Evolutionary conservation across 192 early-diverging fungal genomes (phyloP).

Genomic region (Funneliformis geosporum): DNA sequence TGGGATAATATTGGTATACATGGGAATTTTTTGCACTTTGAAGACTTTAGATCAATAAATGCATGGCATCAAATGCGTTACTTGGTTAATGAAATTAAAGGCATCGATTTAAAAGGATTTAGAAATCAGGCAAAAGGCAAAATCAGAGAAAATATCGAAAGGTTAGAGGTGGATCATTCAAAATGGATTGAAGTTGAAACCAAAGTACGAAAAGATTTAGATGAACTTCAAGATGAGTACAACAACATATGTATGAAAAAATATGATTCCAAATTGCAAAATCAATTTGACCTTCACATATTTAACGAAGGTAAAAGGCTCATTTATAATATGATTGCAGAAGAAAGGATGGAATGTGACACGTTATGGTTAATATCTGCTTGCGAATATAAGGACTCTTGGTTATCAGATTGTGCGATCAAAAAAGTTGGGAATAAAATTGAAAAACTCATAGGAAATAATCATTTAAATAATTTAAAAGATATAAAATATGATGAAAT

Average conservation of each 20-base stretch:
- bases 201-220: neutral
- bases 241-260: neutral
- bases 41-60: slow-evolving; percentile 3
- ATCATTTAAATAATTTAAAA: neutral
- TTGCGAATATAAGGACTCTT: neutral
- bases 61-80: slow-evolving; percentile 6
- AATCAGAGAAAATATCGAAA: neutral
- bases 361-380: neutral
- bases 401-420: neutral
- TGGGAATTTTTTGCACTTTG: slow-evolving; percentile 12
- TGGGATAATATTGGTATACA: neutral
- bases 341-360: neutral
- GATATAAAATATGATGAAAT: neutral
- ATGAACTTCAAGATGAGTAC: neutral
- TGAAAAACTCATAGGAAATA: too few relatives aligned
- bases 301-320: neutral
- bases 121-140: neutral
- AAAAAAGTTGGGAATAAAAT: neutral
- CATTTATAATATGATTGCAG: neutral
- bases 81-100: neutral
- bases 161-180: neutral
- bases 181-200: neutral
- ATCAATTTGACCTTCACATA: neutral
- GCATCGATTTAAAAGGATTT: neutral
- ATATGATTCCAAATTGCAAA: neutral